phyloP scores from a whole-genome alignment of 257 asterid genomes.

The Marsdenia floribunda region DNA sequence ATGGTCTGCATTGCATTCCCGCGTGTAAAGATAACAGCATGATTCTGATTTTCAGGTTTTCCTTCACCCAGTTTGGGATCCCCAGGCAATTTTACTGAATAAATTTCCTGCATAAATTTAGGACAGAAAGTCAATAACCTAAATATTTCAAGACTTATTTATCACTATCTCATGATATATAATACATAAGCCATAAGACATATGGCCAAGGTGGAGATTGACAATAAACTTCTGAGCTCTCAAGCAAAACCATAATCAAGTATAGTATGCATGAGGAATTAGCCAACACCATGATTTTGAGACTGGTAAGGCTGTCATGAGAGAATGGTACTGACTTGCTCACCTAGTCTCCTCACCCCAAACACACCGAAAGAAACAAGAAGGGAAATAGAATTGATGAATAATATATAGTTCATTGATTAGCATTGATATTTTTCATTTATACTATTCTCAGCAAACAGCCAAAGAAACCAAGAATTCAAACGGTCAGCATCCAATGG shows the following conservation, averaged over 20 bases:
- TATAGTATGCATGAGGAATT: not conserved
- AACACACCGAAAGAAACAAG: not conserved
- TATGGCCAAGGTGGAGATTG: not conserved
- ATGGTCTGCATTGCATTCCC: constrained; percentile 97
- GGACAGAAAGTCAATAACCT: not conserved
- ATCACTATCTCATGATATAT: constrained; percentile 15
- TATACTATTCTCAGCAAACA: not conserved
- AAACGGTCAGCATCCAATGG: not conserved
- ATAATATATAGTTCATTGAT: not conserved
- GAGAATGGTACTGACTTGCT: not conserved
- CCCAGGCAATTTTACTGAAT: constrained; percentile 91
- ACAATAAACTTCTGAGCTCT: not conserved
- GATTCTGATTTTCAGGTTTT: constrained; percentile 99
- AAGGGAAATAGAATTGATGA: not conserved
- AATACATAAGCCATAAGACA: not conserved
- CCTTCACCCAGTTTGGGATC: constrained; percentile 99
- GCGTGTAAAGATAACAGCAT: constrained; percentile 88
- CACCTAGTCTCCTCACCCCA: not conserved
- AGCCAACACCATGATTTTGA: not conserved
- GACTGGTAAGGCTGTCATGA: not conserved
- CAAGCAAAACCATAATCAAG: not conserved
- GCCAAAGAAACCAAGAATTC: not conserved
- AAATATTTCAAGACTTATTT: constrained; percentile 7
- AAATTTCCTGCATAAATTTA: constrained; percentile 63
- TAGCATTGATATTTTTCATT: not conserved